phyloP scores from a whole-genome alignment of 306 rosid genomes.

The Phaseolus lunatus region DNA sequence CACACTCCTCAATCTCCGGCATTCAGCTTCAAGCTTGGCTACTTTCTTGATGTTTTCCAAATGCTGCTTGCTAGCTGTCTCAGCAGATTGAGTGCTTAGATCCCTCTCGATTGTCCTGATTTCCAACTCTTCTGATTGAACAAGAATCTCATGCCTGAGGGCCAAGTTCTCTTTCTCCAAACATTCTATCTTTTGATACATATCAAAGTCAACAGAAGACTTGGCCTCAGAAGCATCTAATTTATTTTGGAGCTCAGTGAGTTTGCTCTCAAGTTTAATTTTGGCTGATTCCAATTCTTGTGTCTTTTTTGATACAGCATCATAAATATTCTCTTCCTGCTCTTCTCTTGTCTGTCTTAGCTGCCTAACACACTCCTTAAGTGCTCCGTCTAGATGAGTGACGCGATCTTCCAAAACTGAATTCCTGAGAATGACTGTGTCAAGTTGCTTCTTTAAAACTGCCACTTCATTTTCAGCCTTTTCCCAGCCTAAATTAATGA shows the following conservation, averaged over 20 bases:
- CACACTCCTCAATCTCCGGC: conserved; percentile 71
- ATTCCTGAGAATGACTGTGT: conserved; percentile 64
- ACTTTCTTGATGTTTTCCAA: conserved; percentile 89
- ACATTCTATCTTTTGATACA: conserved; percentile 61
- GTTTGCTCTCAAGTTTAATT: conserved; percentile 70
- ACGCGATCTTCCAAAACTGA: conserved; percentile 74
- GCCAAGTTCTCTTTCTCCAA: conserved; percentile 77
- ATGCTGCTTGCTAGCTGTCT: conserved; percentile 95
- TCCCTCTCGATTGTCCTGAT: conserved; percentile 85
- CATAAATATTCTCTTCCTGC: conserved; percentile 71
- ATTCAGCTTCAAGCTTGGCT: conserved; percentile 92
- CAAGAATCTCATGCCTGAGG: conserved; percentile 69
- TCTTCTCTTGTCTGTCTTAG: conserved; percentile 92
- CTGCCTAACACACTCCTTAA: conserved; percentile 96
- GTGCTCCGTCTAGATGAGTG: conserved; percentile 92
- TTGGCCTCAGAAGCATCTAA: conserved; percentile 54
- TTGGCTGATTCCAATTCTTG: conserved; percentile 74
- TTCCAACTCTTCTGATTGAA: conserved; percentile 82
- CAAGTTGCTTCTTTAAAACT: conserved; percentile 75
- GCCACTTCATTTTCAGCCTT: conserved; percentile 89
- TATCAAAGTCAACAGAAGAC: conserved; percentile 58
- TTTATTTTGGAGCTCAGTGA: conserved; percentile 69
- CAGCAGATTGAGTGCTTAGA: conserved; percentile 91
- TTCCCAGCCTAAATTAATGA: conserved; percentile 81
- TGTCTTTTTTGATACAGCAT: conserved; percentile 66